Base-by-base conservation (phyloP, 2,329 filamentous ascomycete genomes). In the Xylariomycetidae sp. region DNA sequence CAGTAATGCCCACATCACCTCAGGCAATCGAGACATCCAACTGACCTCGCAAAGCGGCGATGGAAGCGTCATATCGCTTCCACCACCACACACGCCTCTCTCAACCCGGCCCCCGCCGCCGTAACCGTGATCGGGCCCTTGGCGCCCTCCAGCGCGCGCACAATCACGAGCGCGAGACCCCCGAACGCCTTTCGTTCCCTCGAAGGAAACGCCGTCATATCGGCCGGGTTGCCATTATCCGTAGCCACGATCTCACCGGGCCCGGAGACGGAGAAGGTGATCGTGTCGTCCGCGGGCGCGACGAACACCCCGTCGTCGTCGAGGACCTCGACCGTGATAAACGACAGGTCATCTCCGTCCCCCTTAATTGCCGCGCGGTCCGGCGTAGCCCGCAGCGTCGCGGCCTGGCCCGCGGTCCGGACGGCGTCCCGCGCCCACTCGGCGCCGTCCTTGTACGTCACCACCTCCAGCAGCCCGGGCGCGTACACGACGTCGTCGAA, bases 401-500 rank as follows among this genome's bases (percentile, higher is more conserved):
- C 44, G 0, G 70, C 58, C 0, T 47, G 38, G 0, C 69, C 70
- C 3, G 58, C 59, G 0, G 70, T 76, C 16, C 44, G 44, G 27
- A 61, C 57, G 0, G 56, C 61, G 10, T 61, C 62, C 2, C 49
- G 54, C 2, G 67, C 69, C 72, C 72, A 75, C 29, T 56, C 42
- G 15, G 50, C 44, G 3, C 69, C 70, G 22, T 63, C 52, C 50
- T 69, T 72, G 49, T 67, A 74, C 0, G 66, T 55, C 2, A 67
- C 60, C 2, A 74, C 71, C 14, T 45, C 49, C 15, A 75, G 38
- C 28, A 70, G 59, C 6, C 72, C 72, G 0, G 70, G 55, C 25
- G 61, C 39, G 43, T 75, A 76, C 2, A 52, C 49, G 2, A 74
- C 62, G 3, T 67, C 51, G 42, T 76, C 69, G 71, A 70, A 76